A percentile compares a stretch with the other conserved stretches of the same genome.
Evolutionary conservation across 176 grass and related monocot genomes (phyloP).

Genomic region (Oryza coarctata): DNA sequence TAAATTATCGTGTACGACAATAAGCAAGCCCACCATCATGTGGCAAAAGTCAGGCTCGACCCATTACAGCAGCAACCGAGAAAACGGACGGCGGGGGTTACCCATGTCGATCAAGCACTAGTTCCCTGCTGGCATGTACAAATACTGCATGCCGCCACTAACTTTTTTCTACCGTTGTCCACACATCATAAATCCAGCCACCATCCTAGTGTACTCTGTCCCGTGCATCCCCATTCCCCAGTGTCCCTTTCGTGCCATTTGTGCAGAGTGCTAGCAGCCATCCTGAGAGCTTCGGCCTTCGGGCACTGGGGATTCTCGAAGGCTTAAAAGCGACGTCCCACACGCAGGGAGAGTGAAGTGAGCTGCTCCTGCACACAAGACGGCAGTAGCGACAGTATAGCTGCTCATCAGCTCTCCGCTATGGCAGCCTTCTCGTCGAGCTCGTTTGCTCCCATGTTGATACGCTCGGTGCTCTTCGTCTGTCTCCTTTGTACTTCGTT

Average conservation of each 20-base stretch:
- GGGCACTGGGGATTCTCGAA: slow-evolving; percentile 43
- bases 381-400: not conserved
- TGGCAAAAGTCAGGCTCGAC: slow-evolving; percentile 15
- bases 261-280: slow-evolving; percentile 20
- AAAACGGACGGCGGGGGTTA: slow-evolving; percentile 13
- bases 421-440: not conserved
- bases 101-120: not conserved
- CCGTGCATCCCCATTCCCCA: slow-evolving; percentile 35
- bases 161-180: slow-evolving; percentile 6
- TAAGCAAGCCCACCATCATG: slow-evolving; percentile 9
- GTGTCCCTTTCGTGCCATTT: slow-evolving; percentile 42
- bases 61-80: not conserved
- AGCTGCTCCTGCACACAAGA: not conserved
- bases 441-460: not conserved
- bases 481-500: slow-evolving; percentile 10
- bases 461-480: slow-evolving; percentile 9
- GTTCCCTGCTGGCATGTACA: not conserved
- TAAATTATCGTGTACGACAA: not conserved
- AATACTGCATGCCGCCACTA: not conserved
- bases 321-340: slow-evolving; percentile 38
- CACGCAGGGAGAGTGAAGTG: not conserved
- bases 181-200: slow-evolving; percentile 22
- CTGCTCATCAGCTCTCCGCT: not conserved
- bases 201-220: slow-evolving; percentile 8
- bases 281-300: slow-evolving; percentile 13